phyloP scores from a whole-genome alignment of 129 eudicot species.

The Gnaphalium uliginosum region DNA sequence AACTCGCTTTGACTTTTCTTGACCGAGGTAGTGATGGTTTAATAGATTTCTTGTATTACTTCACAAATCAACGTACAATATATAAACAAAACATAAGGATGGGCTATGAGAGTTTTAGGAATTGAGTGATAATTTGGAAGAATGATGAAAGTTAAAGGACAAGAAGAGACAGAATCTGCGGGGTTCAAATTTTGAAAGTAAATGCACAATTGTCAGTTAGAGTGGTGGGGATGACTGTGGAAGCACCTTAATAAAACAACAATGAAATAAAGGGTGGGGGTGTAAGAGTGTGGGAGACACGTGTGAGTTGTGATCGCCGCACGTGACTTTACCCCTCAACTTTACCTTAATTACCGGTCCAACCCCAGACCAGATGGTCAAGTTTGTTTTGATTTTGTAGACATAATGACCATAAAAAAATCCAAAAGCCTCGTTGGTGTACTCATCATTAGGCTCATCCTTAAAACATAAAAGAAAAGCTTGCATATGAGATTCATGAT shows the following conservation, averaged over 20 bases:
- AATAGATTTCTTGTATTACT: too few species aligned
- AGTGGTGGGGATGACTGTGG: slow-evolving; percentile 39
- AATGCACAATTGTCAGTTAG: slow-evolving; percentile 37
- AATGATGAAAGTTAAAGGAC: slow-evolving; percentile 15
- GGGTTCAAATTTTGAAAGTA: slow-evolving; percentile 29
- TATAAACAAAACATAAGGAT: too few species aligned
- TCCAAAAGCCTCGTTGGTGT: slow-evolving; percentile 18
- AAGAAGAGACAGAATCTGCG: slow-evolving; percentile 22
- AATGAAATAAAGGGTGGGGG: slow-evolving; percentile 27
- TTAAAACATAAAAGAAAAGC: not conserved
- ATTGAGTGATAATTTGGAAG: not conserved
- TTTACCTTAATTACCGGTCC: slow-evolving; percentile 8
- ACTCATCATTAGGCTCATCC: not conserved
- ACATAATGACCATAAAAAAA: not conserved
- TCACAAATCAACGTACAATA: too few species aligned
- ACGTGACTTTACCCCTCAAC: slow-evolving; percentile 12
- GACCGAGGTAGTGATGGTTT: too few species aligned
- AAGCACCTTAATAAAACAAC: slow-evolving; percentile 30
- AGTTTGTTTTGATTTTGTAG: slow-evolving; percentile 29
- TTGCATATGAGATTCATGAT: not conserved
- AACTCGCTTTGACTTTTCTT: too few species aligned
- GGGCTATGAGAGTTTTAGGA: not conserved
- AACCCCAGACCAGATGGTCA: slow-evolving; percentile 21
- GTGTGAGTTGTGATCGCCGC: slow-evolving; percentile 21
- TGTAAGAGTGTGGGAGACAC: slow-evolving; percentile 34